A percentile compares a stretch with the other conserved stretches of the same genome.
Conservation (phyloP, 441 rosid genomes). For the Arabidopsis lyrata region DNA sequence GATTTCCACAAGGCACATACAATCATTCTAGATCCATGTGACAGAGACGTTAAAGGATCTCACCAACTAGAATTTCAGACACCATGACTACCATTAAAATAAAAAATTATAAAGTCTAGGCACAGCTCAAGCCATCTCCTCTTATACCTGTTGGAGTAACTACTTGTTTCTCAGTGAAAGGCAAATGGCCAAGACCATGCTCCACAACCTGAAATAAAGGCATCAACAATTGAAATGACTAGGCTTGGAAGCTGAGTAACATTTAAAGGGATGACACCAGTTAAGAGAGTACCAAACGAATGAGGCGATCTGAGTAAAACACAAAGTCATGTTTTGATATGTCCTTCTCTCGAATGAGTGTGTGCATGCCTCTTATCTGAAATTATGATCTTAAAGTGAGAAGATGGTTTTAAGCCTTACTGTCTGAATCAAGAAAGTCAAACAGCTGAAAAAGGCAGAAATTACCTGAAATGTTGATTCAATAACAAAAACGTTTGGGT, state of each 20-base stretch:
- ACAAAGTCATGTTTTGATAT: conserved; percentile 96
- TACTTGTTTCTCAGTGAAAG: conserved; percentile 95
- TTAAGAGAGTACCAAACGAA: conserved; percentile 73
- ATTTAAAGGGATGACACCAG: conserved; percentile 15
- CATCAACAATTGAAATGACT: conserved; percentile 33
- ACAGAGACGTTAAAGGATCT: not conserved
- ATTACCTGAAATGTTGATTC: conserved; percentile 96
- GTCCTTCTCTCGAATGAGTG: conserved; percentile 88
- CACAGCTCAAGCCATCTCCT: conserved; percentile 23
- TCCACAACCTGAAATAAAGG: conserved; percentile 81
- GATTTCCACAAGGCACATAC: conserved; percentile 15
- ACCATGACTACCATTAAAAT: conserved; percentile 17
- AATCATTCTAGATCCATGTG: conserved; percentile 10
- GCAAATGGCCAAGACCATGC: conserved; percentile 97
- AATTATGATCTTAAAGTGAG: conserved; percentile 40
- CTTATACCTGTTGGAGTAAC: conserved; percentile 88
- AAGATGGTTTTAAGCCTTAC: conserved; percentile 24
- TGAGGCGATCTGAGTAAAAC: conserved; percentile 95
- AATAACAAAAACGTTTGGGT: conserved; percentile 81
- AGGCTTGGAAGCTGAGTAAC: conserved; percentile 19
- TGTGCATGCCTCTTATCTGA: conserved; percentile 99
- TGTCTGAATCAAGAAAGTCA: not conserved
- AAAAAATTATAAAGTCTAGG: conserved; percentile 1
- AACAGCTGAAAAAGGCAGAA: conserved; percentile 10
- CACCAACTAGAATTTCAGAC: conserved; percentile 16